Evolutionary conservation across 192 early-diverging fungal species (phyloP), one percentile per base, ranked within the genome.

Genomic region (Entomortierella parvispora): DNA sequence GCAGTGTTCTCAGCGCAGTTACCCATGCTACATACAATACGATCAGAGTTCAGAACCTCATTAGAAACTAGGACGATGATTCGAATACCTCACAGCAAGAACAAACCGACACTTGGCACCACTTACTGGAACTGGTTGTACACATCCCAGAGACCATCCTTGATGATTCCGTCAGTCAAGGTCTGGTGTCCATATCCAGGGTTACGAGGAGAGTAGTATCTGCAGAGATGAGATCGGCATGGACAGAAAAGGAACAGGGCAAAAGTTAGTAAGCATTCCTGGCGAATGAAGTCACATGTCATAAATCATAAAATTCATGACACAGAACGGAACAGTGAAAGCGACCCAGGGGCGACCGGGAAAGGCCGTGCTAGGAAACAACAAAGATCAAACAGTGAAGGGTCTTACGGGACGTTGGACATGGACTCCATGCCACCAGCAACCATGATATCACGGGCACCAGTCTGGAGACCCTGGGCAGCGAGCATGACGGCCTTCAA

Each of bases 381-480:
- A n/a, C n/a, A n/a, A n/a, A n/a, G n/a, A n/a, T n/a, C n/a, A n/a
- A n/a, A n/a, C n/a, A n/a, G n/a, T n/a, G n/a, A n/a, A n/a, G n/a
- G 15, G 45, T 82, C 86, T 74, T 85, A 96, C 54, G 97, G 97
- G 6, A 90, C 91, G 68, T 98, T 95, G 66, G 92, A 92, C 96
- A 99, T 98, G 86, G 90, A 93, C 77, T 98, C 95, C 94, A 96
- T 97, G 56, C 96, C 95, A 70, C 95, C 95, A 29, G 94, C 94
- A 12, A 97, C 86, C 90, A 98, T 94, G 20, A 94, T 82, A 32
- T 88, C 74, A 69, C 93, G 89, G 28, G 84, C 81, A 20, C 95
- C 97, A 28, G 90, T 81, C 81, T 90, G 84, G 51, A 99, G 86
- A 69, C 85, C 86, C 81, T 96, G 94, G 10, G 95, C 80, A 37